These are phyloP conservation scores for Sesbania bispinosa DNA, from an alignment of 306 rosid genomes.

Conservation along the genomic window DNA sequence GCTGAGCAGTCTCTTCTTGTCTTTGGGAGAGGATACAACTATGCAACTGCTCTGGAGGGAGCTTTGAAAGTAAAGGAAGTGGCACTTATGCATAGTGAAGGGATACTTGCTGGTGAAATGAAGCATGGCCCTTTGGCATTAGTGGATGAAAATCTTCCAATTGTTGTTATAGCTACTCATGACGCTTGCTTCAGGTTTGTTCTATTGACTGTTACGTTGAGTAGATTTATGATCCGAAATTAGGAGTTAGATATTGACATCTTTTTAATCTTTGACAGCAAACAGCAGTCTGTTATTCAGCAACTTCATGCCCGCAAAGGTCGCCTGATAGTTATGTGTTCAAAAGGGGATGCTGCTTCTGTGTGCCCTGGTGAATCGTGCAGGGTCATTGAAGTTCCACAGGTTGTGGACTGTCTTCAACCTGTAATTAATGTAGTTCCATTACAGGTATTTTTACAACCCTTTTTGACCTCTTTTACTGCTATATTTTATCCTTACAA, in stretches of 20 bases:
- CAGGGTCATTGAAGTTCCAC: conserved; percentile 87
- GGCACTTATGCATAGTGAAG: conserved; percentile 98
- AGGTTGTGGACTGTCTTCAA: conserved; percentile 93
- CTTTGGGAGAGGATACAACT: conserved; percentile 94
- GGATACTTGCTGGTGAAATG: conserved; percentile 99
- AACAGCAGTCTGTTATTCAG: conserved; percentile 98
- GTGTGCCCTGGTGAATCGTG: conserved; percentile 64
- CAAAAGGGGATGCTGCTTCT: conserved; percentile 75
- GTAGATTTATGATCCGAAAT: conserved; percentile 11
- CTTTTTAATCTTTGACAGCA: conserved; percentile 56
- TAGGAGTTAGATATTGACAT: conserved; percentile 26
- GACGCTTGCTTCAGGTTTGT: conserved; percentile 96
- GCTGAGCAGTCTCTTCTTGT: conserved; percentile 98
- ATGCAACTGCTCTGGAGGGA: conserved; percentile 95
- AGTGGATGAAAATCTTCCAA: conserved; percentile 93
- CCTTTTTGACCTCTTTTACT: background rate
- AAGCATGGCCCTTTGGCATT: conserved; percentile 97
- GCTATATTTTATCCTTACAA: conserved; percentile 7
- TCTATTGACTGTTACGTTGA: background rate
- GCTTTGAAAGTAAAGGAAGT: conserved; percentile 99
- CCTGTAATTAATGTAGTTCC: conserved; percentile 93
- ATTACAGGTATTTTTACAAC: conserved; percentile 57
- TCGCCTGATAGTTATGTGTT: conserved; percentile 88
- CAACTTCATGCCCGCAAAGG: conserved; percentile 98
- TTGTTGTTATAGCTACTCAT: conserved; percentile 84